Conservation (phyloP, 2,329 filamentous ascomycete genomes). For the Trichoderma koningii region DNA sequence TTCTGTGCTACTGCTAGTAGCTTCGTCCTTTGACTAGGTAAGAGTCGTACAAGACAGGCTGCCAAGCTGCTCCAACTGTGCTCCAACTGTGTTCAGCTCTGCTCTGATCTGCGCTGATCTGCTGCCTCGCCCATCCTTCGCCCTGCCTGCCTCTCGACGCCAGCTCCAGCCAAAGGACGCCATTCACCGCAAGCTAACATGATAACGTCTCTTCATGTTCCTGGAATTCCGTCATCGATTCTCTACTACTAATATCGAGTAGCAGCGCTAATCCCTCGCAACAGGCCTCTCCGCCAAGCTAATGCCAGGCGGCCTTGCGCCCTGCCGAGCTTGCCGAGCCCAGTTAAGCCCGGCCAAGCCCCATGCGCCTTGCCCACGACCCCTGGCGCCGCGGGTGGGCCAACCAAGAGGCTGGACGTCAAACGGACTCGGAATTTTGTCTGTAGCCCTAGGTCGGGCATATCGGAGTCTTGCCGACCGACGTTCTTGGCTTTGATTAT, state of each 20-base stretch:
- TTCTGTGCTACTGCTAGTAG: conserved; percentile 2
- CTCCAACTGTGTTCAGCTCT: neutral
- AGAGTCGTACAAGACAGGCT: neutral
- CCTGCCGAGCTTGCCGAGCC: conserved; percentile 23
- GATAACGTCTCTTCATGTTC: neutral
- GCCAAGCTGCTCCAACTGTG: neutral
- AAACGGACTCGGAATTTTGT: conserved; percentile 7
- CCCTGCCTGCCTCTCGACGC: neutral
- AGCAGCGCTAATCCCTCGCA: neutral
- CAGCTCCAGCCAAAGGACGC: neutral
- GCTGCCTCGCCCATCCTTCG: neutral
- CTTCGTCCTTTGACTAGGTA: neutral
- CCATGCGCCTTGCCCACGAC: neutral
- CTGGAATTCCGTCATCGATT: conserved; percentile 1
- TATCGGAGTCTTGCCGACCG: conserved; percentile 13
- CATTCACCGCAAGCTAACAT: neutral
- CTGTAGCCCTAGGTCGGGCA: conserved; percentile 9
- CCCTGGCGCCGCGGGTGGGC: neutral
- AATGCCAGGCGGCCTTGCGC: conserved; percentile 8
- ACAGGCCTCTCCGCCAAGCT: neutral
- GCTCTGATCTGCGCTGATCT: neutral
- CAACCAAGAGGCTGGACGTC: conserved; percentile 11
- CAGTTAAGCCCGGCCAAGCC: conserved; percentile 3
- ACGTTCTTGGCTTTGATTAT: neutral
- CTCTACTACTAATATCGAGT: neutral